Evolutionary conservation across 1,284 basidiomycete genomes (phyloP).

Genomic region (Cutaneotrichosporon sp.): DNA sequence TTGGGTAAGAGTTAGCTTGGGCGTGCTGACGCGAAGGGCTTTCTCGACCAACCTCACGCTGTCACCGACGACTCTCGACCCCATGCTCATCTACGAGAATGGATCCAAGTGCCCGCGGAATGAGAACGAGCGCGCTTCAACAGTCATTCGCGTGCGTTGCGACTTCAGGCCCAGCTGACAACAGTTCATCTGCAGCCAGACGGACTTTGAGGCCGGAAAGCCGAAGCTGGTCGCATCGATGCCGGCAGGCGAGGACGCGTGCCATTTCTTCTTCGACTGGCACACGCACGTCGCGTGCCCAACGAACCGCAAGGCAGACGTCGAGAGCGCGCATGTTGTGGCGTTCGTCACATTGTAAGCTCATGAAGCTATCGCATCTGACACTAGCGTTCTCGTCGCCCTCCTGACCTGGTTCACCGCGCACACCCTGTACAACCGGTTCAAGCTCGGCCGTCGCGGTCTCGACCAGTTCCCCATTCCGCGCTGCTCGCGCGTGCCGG

Average conservation of each 20-base stretch:
- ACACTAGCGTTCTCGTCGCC: conserved; percentile 36
- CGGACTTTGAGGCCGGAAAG: conserved; percentile 38
- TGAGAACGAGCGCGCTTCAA: conserved; percentile 30
- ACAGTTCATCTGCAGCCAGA: conserved; percentile 43
- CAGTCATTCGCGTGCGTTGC: conserved; percentile 38
- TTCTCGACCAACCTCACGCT: conserved; percentile 33
- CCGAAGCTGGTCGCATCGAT: conserved; percentile 41
- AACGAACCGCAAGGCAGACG: conserved; percentile 28
- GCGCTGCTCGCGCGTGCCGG: conserved; percentile 8
- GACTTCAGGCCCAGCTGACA: neutral
- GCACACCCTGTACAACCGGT: conserved; percentile 45
- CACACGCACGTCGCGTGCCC: conserved; percentile 46
- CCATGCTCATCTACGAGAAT: conserved; percentile 35
- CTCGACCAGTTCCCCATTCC: conserved; percentile 40
- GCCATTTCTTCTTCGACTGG: conserved; percentile 49
- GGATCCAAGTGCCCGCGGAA: conserved; percentile 39
- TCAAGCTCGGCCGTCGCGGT: conserved; percentile 41
- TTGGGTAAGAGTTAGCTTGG: conserved; percentile 30
- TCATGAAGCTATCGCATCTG: neutral
- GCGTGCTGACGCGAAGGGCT: conserved; percentile 5
- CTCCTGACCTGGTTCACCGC: conserved; percentile 44
- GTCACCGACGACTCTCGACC: conserved; percentile 37
- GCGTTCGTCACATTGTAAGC: conserved; percentile 39
- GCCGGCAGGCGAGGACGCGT: conserved; percentile 36
- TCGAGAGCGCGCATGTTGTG: conserved; percentile 31